phyloP scores from a whole-genome alignment of 495 filamentous ascomycete species.

The Penicillium soppii region DNA sequence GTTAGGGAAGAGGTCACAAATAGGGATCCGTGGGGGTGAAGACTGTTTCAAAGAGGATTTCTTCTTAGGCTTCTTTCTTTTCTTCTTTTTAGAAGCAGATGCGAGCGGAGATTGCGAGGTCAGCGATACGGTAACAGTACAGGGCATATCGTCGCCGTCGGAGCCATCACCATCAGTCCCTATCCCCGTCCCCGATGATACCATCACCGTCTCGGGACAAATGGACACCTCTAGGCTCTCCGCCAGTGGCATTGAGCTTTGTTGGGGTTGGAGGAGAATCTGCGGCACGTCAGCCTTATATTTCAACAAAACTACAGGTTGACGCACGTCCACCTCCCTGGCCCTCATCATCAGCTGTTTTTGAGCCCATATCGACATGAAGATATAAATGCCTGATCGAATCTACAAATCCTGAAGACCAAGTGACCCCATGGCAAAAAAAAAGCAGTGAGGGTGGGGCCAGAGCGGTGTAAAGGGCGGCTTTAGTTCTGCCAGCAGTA shows the following conservation, averaged over 20 bases:
- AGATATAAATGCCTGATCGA: background rate
- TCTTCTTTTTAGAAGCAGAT: constrained; percentile 49
- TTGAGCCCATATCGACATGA: constrained; percentile 33
- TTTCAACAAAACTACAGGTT: background rate
- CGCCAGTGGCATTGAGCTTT: constrained; percentile 43
- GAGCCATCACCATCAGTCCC: constrained; percentile 60
- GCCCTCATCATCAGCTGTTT: constrained; percentile 26
- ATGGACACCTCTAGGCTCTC: constrained; percentile 35
- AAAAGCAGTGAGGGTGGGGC: no score
- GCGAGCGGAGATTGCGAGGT: constrained; percentile 5
- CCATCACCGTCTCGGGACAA: constrained; percentile 42
- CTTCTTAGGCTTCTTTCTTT: constrained; percentile 55
- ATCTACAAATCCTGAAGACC: no score
- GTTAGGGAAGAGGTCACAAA: constrained; percentile 51
- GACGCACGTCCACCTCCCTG: constrained; percentile 24
- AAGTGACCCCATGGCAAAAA: no score
- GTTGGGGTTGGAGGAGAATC: constrained; percentile 24
- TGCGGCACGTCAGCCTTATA: constrained; percentile 5
- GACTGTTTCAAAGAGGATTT: constrained; percentile 47
- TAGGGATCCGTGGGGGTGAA: constrained; percentile 53
- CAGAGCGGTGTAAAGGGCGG: background rate
- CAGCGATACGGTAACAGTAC: constrained; percentile 20
- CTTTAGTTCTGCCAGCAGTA: background rate
- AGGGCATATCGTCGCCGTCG: constrained; percentile 37
- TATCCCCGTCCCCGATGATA: constrained; percentile 40